Conservation (phyloP, 2,329 filamentous ascomycete genomes). For the Pyricularia pennisetigena region DNA sequence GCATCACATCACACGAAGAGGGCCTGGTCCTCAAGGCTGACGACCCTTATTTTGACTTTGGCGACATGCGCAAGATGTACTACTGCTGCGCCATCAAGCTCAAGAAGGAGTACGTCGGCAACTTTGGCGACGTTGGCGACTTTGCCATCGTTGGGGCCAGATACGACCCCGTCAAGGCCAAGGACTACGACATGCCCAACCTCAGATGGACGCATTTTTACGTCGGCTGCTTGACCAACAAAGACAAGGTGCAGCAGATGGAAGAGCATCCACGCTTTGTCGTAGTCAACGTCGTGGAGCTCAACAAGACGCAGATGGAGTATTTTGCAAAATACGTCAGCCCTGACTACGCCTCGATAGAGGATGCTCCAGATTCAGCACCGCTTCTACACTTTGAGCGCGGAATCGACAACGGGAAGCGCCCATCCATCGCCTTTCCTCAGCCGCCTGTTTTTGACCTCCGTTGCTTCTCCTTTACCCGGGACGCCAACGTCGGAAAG, state of each 20-base stretch:
- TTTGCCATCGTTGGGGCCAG: conserved; percentile 70
- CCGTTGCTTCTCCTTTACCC: conserved; percentile 71
- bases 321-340: conserved; percentile 38
- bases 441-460: conserved; percentile 71
- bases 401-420: conserved; percentile 28
- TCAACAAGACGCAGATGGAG: conserved; percentile 40
- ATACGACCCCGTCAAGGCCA: conserved; percentile 56
- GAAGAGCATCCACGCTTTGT: conserved; percentile 49
- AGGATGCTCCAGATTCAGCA: conserved; percentile 20
- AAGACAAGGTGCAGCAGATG: conserved; percentile 42
- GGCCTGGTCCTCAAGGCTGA: conserved; percentile 76
- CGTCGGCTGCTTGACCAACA: conserved; percentile 66
- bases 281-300: conserved; percentile 53
- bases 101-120: conserved; percentile 76
- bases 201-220: conserved; percentile 73
- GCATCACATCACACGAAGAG: conserved; percentile 59
- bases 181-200: conserved; percentile 38
- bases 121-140: conserved; percentile 74
- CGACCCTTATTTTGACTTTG: conserved; percentile 63
- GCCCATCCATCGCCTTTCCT: conserved; percentile 48
- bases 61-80: conserved; percentile 22
- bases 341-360: conserved; percentile 27
- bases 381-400: conserved; percentile 37
- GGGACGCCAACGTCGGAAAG: conserved; percentile 48
- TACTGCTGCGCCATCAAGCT: conserved; percentile 62